These are phyloP conservation scores for Sphaerobolus stellatus DNA, from an alignment of 1,284 basidiomycete species.

Conservation along the genomic window DNA sequence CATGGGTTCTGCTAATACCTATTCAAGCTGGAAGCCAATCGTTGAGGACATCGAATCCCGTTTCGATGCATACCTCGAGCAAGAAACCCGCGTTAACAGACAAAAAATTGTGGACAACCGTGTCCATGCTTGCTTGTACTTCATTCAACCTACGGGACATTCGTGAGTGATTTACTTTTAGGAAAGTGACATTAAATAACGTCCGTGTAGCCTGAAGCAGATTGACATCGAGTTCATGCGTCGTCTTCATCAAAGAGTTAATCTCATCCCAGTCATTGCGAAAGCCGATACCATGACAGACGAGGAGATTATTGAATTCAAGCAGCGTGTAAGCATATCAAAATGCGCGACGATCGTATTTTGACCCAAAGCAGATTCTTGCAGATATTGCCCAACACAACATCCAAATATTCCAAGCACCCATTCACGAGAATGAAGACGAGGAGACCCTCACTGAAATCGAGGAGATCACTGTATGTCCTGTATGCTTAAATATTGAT, in stretches of 20 bases:
- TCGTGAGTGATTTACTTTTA: constrained; percentile 58
- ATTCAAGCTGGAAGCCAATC: constrained; percentile 89
- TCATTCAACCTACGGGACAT: constrained; percentile 96
- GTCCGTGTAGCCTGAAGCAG: constrained; percentile 75
- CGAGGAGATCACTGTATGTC: constrained; percentile 80
- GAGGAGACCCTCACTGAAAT: constrained; percentile 97
- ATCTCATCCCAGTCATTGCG: constrained; percentile 95
- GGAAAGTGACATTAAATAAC: not conserved
- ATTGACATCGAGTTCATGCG: constrained; percentile 99
- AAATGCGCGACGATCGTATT: not conserved
- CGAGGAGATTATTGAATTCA: constrained; percentile 90
- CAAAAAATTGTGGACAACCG: constrained; percentile 85
- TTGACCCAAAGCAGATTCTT: constrained; percentile 60
- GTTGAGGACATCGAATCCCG: constrained; percentile 95
- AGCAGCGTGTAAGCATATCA: constrained; percentile 64
- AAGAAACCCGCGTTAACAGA: constrained; percentile 96
- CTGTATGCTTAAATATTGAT: not conserved
- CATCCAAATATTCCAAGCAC: constrained; percentile 95
- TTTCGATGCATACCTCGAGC: constrained; percentile 94
- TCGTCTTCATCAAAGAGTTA: constrained; percentile 92
- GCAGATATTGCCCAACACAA: constrained; percentile 90
- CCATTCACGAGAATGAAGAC: constrained; percentile 94
- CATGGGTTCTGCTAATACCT: not conserved
- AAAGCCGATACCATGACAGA: constrained; percentile 97
- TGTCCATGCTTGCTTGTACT: constrained; percentile 94